phyloP scores from a whole-genome alignment of 176 grass and related monocot genomes.

The Eremochloa ophiuroides region DNA sequence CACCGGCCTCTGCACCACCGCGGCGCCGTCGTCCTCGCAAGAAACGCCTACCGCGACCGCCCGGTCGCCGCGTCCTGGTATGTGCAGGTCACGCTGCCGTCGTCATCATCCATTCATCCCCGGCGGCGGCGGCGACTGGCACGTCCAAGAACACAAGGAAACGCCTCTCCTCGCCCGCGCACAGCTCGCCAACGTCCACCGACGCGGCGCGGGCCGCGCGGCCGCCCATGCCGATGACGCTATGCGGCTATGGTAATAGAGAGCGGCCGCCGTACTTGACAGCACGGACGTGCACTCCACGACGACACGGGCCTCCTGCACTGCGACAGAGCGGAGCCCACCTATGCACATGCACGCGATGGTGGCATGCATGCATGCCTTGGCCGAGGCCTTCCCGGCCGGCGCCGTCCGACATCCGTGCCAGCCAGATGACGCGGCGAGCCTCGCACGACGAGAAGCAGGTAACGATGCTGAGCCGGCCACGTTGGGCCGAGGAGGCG shows the following conservation, averaged over 20 bases:
- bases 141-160: not conserved
- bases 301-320: not conserved
- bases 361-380: too few relatives aligned
- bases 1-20: not conserved
- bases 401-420: slow-evolving; percentile 24
- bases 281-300: not conserved
- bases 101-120: too few relatives aligned
- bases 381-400: slow-evolving; percentile 10
- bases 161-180: not conserved
- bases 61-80: not conserved
- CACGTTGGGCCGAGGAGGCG: slow-evolving; percentile 27
- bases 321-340: not conserved
- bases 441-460: slow-evolving; percentile 27
- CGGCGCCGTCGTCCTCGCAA: not conserved
- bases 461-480: slow-evolving; percentile 31
- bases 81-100: not conserved
- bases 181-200: not conserved
- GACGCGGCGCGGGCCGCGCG: not conserved
- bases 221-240: not conserved
- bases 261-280: not conserved
- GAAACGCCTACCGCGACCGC: not conserved
- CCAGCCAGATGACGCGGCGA: slow-evolving; percentile 10
- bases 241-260: too few relatives aligned
- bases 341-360: too few relatives aligned
- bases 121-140: not conserved